Conservation (phyloP, 768 basidiomycete species). For the Infundibulicybe gibba region DNA sequence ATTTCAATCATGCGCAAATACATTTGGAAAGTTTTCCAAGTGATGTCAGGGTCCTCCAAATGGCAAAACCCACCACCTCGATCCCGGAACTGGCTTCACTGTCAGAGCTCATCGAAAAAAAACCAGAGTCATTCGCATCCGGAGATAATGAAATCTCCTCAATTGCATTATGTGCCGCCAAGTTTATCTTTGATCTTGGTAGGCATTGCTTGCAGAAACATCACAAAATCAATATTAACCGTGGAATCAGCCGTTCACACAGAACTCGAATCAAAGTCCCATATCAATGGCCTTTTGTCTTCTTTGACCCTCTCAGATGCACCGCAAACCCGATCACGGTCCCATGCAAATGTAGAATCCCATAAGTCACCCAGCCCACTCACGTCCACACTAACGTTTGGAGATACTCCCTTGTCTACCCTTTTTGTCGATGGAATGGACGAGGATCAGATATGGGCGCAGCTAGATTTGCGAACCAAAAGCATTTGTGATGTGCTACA, state of each 20-base stretch:
- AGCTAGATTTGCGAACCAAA: slow-evolving; percentile 79
- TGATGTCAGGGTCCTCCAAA: neutral
- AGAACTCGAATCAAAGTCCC: slow-evolving; percentile 60
- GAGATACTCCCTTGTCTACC: slow-evolving; percentile 68
- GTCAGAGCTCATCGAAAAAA: slow-evolving; percentile 50
- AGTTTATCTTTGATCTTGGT: slow-evolving; percentile 78
- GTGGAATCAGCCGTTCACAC: slow-evolving; percentile 53
- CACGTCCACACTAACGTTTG: slow-evolving; percentile 28
- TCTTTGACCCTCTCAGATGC: slow-evolving; percentile 66
- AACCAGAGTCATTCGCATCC: slow-evolving; percentile 50
- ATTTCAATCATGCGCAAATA: slow-evolving; percentile 7
- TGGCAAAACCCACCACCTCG: neutral
- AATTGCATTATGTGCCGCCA: slow-evolving; percentile 64
- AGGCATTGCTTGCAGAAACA: slow-evolving; percentile 17
- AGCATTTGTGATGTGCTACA: slow-evolving; percentile 69
- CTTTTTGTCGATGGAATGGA: slow-evolving; percentile 80
- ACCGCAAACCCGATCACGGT: slow-evolving; percentile 77
- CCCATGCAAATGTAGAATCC: slow-evolving; percentile 48
- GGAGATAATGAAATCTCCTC: slow-evolving; percentile 50
- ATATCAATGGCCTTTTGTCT: slow-evolving; percentile 61
- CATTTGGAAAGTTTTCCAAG: neutral
- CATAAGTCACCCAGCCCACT: slow-evolving; percentile 35
- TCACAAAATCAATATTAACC: slow-evolving; percentile 7
- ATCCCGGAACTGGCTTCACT: slow-evolving; percentile 42
- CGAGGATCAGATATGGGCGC: slow-evolving; percentile 89